Conservation (phyloP, 257 asterid genomes). For the Salvia rosmarinus region DNA sequence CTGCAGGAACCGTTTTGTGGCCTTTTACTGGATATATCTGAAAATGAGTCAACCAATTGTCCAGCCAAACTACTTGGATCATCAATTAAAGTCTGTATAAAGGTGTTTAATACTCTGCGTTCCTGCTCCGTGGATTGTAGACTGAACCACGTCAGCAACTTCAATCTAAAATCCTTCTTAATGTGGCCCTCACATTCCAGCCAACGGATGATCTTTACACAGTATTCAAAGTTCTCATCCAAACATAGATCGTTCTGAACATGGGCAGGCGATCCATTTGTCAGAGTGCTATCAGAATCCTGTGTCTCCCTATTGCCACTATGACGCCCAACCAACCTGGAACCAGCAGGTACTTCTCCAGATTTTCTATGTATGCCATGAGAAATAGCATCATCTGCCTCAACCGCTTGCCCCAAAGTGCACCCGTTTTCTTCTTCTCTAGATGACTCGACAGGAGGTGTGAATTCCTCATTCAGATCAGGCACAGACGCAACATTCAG, state of each 20-base stretch:
- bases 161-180: conserved; percentile 28
- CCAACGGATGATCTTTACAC: conserved; percentile 34
- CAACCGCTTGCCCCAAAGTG: conserved; percentile 51
- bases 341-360: conserved; percentile 58
- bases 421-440: conserved; percentile 65
- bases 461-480: conserved; percentile 76
- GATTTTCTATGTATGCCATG: conserved; percentile 53
- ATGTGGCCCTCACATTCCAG: conserved; percentile 30
- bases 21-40: conserved; percentile 26
- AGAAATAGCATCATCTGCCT: conserved; percentile 67
- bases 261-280: conserved; percentile 65
- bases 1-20: conserved; percentile 19
- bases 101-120: conserved; percentile 29
- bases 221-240: conserved; percentile 31
- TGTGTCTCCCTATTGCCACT: conserved; percentile 57
- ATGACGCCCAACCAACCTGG: conserved; percentile 49
- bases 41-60: conserved; percentile 25
- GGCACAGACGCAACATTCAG: conserved; percentile 80
- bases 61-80: conserved; percentile 36
- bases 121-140: conserved; percentile 27
- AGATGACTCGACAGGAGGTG: conserved; percentile 61
- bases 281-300: conserved; percentile 78
- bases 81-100: conserved; percentile 28
- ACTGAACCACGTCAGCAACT: conserved; percentile 31
- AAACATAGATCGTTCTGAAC: conserved; percentile 42